Conservation (phyloP, 2,329 filamentous ascomycete genomes). For the Waltergamsia citrina region DNA sequence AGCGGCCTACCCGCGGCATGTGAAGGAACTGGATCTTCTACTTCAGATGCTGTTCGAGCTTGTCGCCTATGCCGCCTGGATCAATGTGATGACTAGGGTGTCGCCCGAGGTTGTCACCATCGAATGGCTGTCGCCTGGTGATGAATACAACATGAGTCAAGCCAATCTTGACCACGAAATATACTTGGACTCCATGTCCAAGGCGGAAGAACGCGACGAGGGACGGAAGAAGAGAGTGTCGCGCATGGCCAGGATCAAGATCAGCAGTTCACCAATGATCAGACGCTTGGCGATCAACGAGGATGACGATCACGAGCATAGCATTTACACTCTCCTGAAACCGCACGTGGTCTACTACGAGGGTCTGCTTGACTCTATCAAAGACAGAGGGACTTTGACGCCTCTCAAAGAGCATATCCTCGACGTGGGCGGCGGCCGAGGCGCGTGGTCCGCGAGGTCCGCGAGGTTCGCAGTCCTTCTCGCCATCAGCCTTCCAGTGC, state of each 20-base stretch:
- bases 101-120: slow-evolving; percentile 12
- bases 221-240: neutral
- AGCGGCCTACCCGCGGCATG: neutral
- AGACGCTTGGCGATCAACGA: slow-evolving; percentile 9
- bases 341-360: slow-evolving; percentile 19
- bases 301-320: slow-evolving; percentile 5
- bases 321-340: slow-evolving; percentile 10
- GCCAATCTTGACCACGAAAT: slow-evolving; percentile 11
- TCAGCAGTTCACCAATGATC: slow-evolving; percentile 17
- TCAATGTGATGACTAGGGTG: slow-evolving; percentile 15
- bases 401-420: slow-evolving; percentile 11
- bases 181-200: slow-evolving; percentile 8
- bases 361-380: slow-evolving; percentile 11
- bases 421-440: neutral
- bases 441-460: neutral
- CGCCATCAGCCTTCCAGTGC: too few species aligned
- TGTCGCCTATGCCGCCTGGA: slow-evolving; percentile 18
- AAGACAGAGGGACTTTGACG: slow-evolving; percentile 10
- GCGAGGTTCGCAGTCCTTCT: too few species aligned
- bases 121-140: slow-evolving; percentile 19
- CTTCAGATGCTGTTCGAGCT: slow-evolving; percentile 17
- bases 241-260: slow-evolving; percentile 17
- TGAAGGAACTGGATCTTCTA: slow-evolving; percentile 2
- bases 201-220: slow-evolving; percentile 5
- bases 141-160: slow-evolving; percentile 11